Evolutionary conservation across 1,284 basidiomycete species (phyloP).

Genomic region (Irpex sp.): DNA sequence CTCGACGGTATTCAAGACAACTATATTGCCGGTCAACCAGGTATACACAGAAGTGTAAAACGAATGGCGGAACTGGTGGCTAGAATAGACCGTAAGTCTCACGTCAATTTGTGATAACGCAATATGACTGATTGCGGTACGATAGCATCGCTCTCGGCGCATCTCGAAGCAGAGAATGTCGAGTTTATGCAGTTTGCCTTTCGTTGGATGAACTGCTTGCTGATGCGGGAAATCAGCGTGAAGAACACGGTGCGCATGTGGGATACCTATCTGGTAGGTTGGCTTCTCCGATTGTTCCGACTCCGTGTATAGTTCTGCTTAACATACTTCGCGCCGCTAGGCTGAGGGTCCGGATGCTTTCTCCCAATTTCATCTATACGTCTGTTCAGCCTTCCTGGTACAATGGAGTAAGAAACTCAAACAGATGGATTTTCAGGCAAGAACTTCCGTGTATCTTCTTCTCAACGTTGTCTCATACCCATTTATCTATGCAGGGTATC

Average conservation of each 20-base stretch:
- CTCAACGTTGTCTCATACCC: background rate
- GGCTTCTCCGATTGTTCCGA: background rate
- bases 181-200: conserved; percentile 99
- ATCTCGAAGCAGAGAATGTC: conserved; percentile 86
- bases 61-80: conserved; percentile 91
- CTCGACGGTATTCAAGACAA: conserved; percentile 97
- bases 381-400: conserved; percentile 92
- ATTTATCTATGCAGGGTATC: conserved; percentile 66
- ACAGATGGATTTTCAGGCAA: conserved; percentile 94
- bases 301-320: background rate
- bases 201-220: conserved; percentile 96
- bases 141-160: conserved; percentile 74
- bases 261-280: conserved; percentile 91
- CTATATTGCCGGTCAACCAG: conserved; percentile 93
- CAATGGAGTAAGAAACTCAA: conserved; percentile 88
- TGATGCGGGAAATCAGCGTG: conserved; percentile 95
- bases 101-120: background rate
- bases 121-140: background rate
- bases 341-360: conserved; percentile 94
- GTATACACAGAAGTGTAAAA: conserved; percentile 88
- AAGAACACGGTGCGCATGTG: conserved; percentile 97
- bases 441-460: conserved; percentile 15
- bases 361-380: conserved; percentile 95
- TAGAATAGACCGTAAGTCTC: conserved; percentile 78
- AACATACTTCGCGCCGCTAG: conserved; percentile 36